These are phyloP conservation scores for Ceratocystis cubensis DNA, from an alignment of 2,329 filamentous ascomycete genomes.

Conservation along the genomic window DNA sequence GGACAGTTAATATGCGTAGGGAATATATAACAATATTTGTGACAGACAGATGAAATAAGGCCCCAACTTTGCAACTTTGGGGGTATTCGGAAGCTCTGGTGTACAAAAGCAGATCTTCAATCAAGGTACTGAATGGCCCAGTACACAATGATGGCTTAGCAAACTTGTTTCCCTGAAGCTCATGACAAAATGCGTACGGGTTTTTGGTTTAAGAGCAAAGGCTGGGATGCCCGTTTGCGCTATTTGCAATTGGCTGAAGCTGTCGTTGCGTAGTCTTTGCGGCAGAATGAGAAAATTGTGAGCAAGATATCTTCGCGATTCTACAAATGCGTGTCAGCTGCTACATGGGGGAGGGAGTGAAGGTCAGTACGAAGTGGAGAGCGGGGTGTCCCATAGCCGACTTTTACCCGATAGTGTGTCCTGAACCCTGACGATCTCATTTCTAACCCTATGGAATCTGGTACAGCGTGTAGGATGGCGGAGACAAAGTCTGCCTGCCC, in stretches of 20 bases:
- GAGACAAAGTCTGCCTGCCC: no score
- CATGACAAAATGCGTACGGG: background rate
- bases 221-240: background rate
- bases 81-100: background rate
- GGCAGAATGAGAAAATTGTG: conserved; percentile 13
- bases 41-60: background rate
- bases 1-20: background rate
- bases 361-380: background rate
- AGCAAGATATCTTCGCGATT: conserved; percentile 4
- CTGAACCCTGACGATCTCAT: no score
- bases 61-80: background rate
- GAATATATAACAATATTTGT: no score
- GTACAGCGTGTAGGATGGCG: no score
- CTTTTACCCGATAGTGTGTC: no score
- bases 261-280: background rate
- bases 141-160: conserved; percentile 14
- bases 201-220: background rate
- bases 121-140: conserved; percentile 15
- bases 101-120: background rate
- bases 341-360: background rate
- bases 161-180: background rate
- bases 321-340: background rate
- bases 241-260: background rate
- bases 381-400: no score
- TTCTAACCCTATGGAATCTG: no score